Percentiles rank a stretch among this genome's conserved stretches.
These are phyloP conservation scores for Pedinophyceae sp. DNA, from an alignment of 139 green algal genomes.

Conservation along the genomic window DNA sequence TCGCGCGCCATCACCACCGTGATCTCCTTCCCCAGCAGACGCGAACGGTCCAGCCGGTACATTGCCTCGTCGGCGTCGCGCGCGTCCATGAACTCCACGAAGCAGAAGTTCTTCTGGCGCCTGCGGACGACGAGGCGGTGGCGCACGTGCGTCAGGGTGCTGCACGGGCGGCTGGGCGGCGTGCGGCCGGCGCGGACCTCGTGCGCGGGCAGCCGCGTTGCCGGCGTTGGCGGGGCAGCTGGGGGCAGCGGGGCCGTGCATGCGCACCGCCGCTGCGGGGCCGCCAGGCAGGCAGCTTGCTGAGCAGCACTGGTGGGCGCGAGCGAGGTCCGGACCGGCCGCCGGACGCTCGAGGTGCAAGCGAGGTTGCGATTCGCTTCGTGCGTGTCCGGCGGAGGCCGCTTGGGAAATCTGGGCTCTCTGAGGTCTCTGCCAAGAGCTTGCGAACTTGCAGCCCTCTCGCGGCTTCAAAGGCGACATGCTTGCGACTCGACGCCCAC, in stretches of 20 bases:
- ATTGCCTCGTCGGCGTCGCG: slow-evolving; percentile 61
- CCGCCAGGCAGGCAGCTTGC: too few species aligned
- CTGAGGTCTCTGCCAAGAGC: too few species aligned
- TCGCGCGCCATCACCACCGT: slow-evolving; percentile 40
- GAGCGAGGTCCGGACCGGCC: too few species aligned
- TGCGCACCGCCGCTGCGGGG: neutral
- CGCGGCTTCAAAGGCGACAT: too few species aligned
- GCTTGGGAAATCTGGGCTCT: too few species aligned
- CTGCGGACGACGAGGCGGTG: slow-evolving; percentile 19
- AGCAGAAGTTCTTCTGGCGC: slow-evolving; percentile 58
- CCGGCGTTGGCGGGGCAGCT: neutral
- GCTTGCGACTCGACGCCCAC: too few species aligned
- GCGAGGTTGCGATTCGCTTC: too few species aligned
- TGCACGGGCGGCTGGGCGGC: neutral
- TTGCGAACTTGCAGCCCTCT: too few species aligned
- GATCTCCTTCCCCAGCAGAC: slow-evolving; percentile 39
- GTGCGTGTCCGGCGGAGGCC: too few species aligned
- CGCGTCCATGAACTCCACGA: slow-evolving; percentile 57
- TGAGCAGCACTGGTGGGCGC: too few species aligned
- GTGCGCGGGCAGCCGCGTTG: neutral
- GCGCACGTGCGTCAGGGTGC: neutral
- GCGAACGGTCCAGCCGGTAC: slow-evolving; percentile 36
- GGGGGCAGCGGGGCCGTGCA: neutral
- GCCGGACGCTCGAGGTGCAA: too few species aligned
- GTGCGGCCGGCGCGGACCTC: neutral